phyloP scores from a whole-genome alignment of 148 eudicot genomes.

The Silene latifolia region DNA sequence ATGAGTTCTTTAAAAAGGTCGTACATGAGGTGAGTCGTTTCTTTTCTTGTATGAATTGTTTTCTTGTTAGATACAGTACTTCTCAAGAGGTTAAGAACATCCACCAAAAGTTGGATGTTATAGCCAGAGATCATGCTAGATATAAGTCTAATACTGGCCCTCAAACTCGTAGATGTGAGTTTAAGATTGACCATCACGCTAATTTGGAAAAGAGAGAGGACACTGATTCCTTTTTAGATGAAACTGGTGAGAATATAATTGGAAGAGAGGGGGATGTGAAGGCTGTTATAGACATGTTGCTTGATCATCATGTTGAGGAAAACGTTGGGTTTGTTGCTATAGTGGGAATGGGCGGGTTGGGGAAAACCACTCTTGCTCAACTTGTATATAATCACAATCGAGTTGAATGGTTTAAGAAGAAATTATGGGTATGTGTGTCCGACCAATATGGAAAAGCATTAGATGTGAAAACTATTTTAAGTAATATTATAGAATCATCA shows the following conservation, averaged over 20 bases:
- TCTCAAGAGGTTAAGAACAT: neutral
- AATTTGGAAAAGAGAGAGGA: neutral
- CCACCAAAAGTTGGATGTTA: slow-evolving; percentile 6
- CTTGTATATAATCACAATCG: neutral
- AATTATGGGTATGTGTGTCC: neutral
- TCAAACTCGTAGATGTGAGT: neutral
- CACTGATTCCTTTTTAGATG: neutral
- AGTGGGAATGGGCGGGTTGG: neutral
- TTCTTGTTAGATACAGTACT: slow-evolving; percentile 8
- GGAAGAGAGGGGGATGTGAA: neutral
- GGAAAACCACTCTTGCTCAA: neutral
- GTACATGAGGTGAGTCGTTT: neutral
- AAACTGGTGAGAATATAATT: neutral
- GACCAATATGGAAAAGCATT: neutral
- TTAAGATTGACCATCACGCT: neutral
- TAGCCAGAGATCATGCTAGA: neutral
- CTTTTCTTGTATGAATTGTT: slow-evolving; percentile 4
- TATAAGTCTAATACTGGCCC: neutral
- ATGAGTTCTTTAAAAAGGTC: neutral
- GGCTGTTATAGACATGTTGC: neutral
- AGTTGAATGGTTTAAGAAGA: neutral
- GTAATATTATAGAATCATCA: neutral
- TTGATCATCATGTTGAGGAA: neutral
- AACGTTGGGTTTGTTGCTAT: neutral
- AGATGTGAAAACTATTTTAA: no score